Evolutionary conservation across 192 early-diverging fungal species (phyloP), one percentile per base, ranked within the genome.

Genomic region (Umbelopsis vinacea): DNA sequence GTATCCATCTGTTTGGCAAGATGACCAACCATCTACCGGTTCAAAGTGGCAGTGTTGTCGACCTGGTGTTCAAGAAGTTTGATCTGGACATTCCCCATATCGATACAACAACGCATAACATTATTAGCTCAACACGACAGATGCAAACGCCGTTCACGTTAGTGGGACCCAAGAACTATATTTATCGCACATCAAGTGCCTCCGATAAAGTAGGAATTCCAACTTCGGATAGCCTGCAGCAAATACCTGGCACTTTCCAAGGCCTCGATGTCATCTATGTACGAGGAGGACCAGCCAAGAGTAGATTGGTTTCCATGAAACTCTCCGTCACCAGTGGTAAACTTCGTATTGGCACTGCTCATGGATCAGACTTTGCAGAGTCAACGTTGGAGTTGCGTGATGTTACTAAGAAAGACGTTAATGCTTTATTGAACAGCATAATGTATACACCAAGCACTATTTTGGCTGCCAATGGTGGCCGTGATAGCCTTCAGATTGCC

Each of bases 1-100:
- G 81, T 10, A 77, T 86, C 11, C 85, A 88, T 55, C 67, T 88
- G 53, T 88, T 85, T 69, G 87, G 87, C 15, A 88, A 86, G 55
- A 82, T 85, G 75, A 88, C 87, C 4, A 86, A 86, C 63, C 70
- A 74, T 69, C 71, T 82, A 52, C 54, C 79, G 0, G 82, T 88
- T 10, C 79, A 85, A 40, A 67, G 76, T 8, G 81, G 79, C 4
- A 86, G 85, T 75, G 79, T 88, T 0, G 77, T 88, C 43, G 80
- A 78, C 29, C 46, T 74, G 6, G 72, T 82, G 0, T 74, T 88
- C 46, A 83, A 81, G 43, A 78, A 78, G 37, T 86, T 86, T 81
- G 76, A 74, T 21, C 46, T 88, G 48, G 83, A 83, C 60, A 74
- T 86, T 47, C 82, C 72, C 46, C 76, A 83, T 43, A 45, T 73